Base-by-base conservation (phyloP, 2,329 filamentous ascomycete genomes). In the Neopestalotiopsis sp. region DNA sequence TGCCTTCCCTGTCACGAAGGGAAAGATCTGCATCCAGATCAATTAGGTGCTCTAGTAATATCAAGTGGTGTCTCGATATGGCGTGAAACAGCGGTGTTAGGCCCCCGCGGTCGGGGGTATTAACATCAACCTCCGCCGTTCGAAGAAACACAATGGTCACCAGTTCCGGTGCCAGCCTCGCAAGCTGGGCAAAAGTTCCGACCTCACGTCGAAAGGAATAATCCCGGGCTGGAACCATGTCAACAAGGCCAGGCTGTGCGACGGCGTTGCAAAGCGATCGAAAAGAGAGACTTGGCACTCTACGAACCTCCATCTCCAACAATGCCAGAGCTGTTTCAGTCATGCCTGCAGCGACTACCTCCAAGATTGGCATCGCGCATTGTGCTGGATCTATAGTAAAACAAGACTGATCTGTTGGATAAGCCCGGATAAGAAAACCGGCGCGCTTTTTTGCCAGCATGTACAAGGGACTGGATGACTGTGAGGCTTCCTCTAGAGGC, bases 381-480 rank as follows among this genome's bases (percentile, higher is more conserved):
- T 40, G 40, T 28, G 28, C 40, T 9, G 20, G 32, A 32, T 38
- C 63, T 28, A 32, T 42, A 2, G 49, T n/a, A 17, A n/a, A 68
- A 14, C 30, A 64, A 5, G 40, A 59, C 20, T 45, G 20, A 32
- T 17, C 5, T 52, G 52, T 20, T 2, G 32, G 3, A 9, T 45
- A 12, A 24, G 60, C 61, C 28, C 49, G 52, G 42, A 68, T n/a
- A 14, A 65, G 52, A 28, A n/a, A 45, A 20, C 30, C 4, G 5
- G 52, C 7, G 24, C 49, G 32, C 17, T 30, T 7, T 40, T 72
- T 69, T 1, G 71, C 71, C 1, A 74, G 42, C 28, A 74, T 32
- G 38, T 74, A 72, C 3, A 72, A 64, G 1, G 68, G 67, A 24
- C 14, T 65, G 30, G 68, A 4, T 20, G 66, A 20, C 30, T 66